Base-by-base conservation (phyloP, 768 basidiomycete genomes). In the Leccinellum rugosiceps region DNA sequence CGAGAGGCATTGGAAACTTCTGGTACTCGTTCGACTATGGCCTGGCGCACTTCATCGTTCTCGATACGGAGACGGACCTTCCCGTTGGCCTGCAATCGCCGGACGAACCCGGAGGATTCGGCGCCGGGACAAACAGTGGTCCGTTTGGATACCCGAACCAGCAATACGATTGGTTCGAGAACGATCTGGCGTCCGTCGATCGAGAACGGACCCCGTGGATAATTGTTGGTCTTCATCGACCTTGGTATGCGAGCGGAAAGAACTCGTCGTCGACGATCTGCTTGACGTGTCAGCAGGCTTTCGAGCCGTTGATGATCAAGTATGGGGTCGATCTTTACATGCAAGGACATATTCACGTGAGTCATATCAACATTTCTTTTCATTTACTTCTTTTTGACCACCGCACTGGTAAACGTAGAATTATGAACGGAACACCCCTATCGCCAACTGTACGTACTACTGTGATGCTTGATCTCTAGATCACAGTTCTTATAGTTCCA, bases 1-100 rank as follows among this genome's bases (percentile, higher is more conserved):
- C 68, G 7, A 63, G 67, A 11, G 65, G 68, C 5, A 34, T 65
- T 15, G 55, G 68, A 7, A 71, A 70, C 35, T 67, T 71, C 30
- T 71, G 69, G 68, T 71, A 70, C 57, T 70, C 68, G 15, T 70
- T 67, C n/a, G 60, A 70, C 52, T 63, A 71, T 17, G 67, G 67
- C 41, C 65, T 71, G 17, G 69, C 65, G 11, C 68, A 70, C 49
- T 70, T 70, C 23, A 41, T 70, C 58, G 6, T 65, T 2, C 8
- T 71, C 48, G 31, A 71, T 19, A 53, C 47, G 3, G 69, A 70
- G 53, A 69, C 68, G 0, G 68, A 70, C 28, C 48, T 71, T n/a
- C 69, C 65, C 1, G 34, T 31, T 8, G 67, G 69, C 17, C 19
- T 71, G 25, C 67, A 58, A 52, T 60, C 67, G 1, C 69, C 68